Conservation (phyloP, 2,329 filamentous ascomycete species). For the Aspergillus transmontanensis region DNA sequence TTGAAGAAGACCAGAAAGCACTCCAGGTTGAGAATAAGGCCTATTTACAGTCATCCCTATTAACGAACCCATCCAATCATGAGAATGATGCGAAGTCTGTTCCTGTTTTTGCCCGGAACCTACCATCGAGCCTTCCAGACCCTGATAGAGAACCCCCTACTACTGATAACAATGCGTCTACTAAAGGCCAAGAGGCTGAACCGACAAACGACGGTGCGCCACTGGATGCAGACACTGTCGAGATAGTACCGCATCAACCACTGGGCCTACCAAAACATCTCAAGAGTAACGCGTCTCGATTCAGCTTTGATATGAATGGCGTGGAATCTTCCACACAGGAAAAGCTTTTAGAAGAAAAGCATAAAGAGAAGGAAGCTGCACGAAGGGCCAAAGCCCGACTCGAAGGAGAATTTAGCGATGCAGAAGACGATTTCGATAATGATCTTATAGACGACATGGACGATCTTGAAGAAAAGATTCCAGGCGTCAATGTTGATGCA, state of each 20-base stretch:
- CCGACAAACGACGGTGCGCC: conserved; percentile 11
- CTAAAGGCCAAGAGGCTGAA: conserved; percentile 10
- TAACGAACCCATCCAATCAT: conserved; percentile 32
- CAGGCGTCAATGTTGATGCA: conserved; percentile 51
- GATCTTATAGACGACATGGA: conserved; percentile 48
- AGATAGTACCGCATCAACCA: conserved; percentile 31
- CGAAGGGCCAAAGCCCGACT: conserved; percentile 35
- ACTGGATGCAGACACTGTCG: conserved; percentile 34
- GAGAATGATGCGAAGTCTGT: conserved; percentile 35
- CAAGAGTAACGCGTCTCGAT: conserved; percentile 62
- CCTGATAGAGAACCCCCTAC: conserved; percentile 17
- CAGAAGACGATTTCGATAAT: conserved; percentile 48
- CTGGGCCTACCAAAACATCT: conserved; percentile 49
- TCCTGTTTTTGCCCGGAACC: conserved; percentile 48
- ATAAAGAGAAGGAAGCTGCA: conserved; percentile 56
- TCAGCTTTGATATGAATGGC: conserved; percentile 66
- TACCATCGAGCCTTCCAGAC: conserved; percentile 40
- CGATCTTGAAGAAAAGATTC: conserved; percentile 51
- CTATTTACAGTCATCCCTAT: conserved; percentile 44
- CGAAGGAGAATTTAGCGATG: conserved; percentile 42
- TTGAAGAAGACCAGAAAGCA: conserved; percentile 52
- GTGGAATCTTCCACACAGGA: conserved; percentile 63
- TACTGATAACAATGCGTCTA: conserved; percentile 4
- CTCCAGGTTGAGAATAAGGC: conserved; percentile 46
- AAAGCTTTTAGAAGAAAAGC: conserved; percentile 64